Percentiles rank a stretch among this genome's conserved stretches.
These are phyloP conservation scores for Pseudogymnoascus sp. DNA, from an alignment of 2,329 filamentous ascomycete species.

Conservation along the genomic window DNA sequence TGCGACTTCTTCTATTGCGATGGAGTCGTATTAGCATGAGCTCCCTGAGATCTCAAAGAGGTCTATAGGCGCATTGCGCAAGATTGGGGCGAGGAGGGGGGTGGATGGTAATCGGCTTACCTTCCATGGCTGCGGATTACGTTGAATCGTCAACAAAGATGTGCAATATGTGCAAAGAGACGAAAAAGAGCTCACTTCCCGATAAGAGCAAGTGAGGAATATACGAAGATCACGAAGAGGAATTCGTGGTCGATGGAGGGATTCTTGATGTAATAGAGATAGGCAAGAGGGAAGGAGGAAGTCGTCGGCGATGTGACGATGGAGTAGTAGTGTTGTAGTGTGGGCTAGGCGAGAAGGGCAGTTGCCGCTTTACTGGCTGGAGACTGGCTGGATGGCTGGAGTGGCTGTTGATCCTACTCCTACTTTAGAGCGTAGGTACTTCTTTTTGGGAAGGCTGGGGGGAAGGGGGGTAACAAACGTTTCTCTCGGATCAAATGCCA, in stretches of 20 bases:
- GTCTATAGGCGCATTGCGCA: constrained; percentile 15
- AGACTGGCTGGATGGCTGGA: background rate
- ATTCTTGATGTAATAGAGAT: constrained; percentile 15
- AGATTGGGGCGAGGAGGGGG: constrained; percentile 13
- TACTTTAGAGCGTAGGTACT: background rate
- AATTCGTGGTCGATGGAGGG: constrained; percentile 24
- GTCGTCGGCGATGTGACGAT: constrained; percentile 13
- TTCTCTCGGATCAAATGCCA: background rate
- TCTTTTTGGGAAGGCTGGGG: constrained; percentile 1
- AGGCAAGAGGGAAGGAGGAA: constrained; percentile 16
- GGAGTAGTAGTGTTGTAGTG: constrained; percentile 11
- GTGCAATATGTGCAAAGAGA: constrained; percentile 23
- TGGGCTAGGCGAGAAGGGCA: constrained; percentile 13
- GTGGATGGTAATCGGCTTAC: constrained; percentile 26
- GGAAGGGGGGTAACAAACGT: background rate
- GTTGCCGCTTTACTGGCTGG: constrained; percentile 13
- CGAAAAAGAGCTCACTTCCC: constrained; percentile 24
- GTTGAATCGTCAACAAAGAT: constrained; percentile 25
- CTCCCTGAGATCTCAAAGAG: constrained; percentile 14
- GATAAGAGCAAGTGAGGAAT: constrained; percentile 21
- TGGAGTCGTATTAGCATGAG: constrained; percentile 22
- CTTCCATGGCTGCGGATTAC: constrained; percentile 34
- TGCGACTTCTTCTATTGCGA: constrained; percentile 89
- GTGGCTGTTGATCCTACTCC: constrained; percentile 1
- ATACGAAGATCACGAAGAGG: constrained; percentile 25